Evolutionary conservation across 192 early-diverging fungal genomes (phyloP), one percentile per base, ranked within the genome.

Genomic region (Podila epigama): DNA sequence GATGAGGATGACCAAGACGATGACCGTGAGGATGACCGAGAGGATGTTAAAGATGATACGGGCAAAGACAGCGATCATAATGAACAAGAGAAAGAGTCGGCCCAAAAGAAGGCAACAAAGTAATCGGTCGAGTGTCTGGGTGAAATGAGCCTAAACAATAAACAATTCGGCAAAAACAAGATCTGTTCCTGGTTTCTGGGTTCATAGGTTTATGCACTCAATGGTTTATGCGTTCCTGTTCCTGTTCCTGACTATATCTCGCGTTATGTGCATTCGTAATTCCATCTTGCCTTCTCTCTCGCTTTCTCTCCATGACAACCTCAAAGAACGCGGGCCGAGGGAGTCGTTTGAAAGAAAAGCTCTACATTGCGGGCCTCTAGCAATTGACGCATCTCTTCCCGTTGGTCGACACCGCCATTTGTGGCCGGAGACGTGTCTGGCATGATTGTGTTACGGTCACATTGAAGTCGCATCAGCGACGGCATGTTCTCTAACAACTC

Each of bases 401-500:
- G 28, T 27, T 29, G 22, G 4, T 11, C 34, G 9, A 37, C 7
- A 29, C 10, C 18, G 33, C 7, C 50, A n/a, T 9, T 25, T 29
- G 5, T 51, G 22, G 18, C 44, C 18, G 35, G 52, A 11, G 15
- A 33, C 29, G 18, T 41, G 51, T 31, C 34, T 5, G 37, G 6
- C 39, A 64, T 36, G 54, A 77, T 63, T 18, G 73, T 77, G 42
- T 63, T 64, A 55, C 66, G 67, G 34, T 77, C 73, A 51, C 73
- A 77, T 37, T 51, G 29, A 20, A 77, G n/a, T 6, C 28, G 63
- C 20, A 54, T 25, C 12, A 77, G 29, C 1, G 29, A 5, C 0
- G 73, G 73, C 66, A 77, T 77, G 27, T 77, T 51, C 15, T 44
- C 57, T 9, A 77, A 29, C 37, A 77, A 28, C 3, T 77, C 73